phyloP scores from a whole-genome alignment of 1,284 basidiomycete species.

The Moesziomyces antarcticus region DNA sequence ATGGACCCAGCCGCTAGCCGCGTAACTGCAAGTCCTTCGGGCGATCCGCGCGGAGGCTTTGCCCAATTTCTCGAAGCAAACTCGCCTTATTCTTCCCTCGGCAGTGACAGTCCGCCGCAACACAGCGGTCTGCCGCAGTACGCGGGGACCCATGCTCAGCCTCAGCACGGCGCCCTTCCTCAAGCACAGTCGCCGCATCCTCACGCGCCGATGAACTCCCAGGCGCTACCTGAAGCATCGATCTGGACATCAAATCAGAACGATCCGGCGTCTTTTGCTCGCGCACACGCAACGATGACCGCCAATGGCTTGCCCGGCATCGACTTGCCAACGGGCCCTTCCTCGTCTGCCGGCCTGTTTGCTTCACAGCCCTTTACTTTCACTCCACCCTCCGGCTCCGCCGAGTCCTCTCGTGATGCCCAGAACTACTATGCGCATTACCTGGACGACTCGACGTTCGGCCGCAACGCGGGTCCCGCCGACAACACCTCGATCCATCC shows the following conservation, averaged over 20 bases:
- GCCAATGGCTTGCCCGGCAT: conserved; percentile 11
- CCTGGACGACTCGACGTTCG: conserved; percentile 10
- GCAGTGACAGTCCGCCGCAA: not conserved
- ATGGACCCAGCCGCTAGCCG: conserved; percentile 6
- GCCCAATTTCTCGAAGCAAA: not conserved
- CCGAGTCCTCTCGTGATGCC: conserved; percentile 9
- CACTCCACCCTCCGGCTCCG: conserved; percentile 6
- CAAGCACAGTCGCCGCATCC: not conserved
- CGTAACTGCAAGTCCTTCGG: conserved; percentile 1
- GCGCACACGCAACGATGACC: not conserved
- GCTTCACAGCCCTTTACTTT: conserved; percentile 16
- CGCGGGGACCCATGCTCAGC: not conserved
- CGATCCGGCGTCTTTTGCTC: not conserved
- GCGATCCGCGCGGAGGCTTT: conserved; percentile 8
- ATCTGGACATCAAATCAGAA: not conserved
- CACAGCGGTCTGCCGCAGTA: not conserved
- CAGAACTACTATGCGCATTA: conserved; percentile 34
- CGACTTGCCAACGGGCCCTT: conserved; percentile 1
- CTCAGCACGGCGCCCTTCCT: not conserved
- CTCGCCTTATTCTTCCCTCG: not conserved
- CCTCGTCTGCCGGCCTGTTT: conserved; percentile 8
- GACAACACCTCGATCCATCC: conserved; percentile 12
- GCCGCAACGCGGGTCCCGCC: conserved; percentile 4
- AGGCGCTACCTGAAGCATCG: not conserved
- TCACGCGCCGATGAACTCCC: not conserved